Conservation (phyloP, 2,329 filamentous ascomycete species). For the Ceratocystis albifundus region DNA sequence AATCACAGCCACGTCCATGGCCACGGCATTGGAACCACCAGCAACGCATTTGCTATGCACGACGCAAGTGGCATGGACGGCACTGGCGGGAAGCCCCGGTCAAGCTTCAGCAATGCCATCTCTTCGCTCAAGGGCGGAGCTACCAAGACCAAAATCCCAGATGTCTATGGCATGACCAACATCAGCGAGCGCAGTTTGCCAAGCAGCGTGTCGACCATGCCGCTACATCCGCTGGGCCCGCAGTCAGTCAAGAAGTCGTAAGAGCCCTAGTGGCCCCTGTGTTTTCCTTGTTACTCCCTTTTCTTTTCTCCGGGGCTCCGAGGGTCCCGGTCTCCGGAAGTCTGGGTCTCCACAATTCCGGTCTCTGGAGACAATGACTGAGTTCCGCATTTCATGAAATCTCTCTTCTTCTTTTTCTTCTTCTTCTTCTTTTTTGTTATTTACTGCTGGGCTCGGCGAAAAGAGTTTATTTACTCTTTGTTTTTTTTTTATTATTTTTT, state of each 20-base stretch:
- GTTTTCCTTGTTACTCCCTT: background rate
- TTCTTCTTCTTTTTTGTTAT: too few relatives aligned
- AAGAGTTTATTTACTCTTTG: too few relatives aligned
- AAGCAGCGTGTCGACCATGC: conserved; percentile 21
- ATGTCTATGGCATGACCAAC: conserved; percentile 23
- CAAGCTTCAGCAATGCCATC: conserved; percentile 17
- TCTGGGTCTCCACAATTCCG: too few relatives aligned
- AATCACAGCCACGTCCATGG: background rate
- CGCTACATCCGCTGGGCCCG: conserved; percentile 16
- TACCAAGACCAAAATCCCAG: conserved; percentile 18
- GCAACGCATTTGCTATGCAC: conserved; percentile 14
- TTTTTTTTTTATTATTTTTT: too few relatives aligned
- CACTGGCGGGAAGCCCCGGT: conserved; percentile 16
- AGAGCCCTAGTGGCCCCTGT: background rate
- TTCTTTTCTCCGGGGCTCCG: background rate
- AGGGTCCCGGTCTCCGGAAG: background rate
- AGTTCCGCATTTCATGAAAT: too few relatives aligned
- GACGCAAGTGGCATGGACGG: background rate
- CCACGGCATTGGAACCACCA: conserved; percentile 14
- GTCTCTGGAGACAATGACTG: too few relatives aligned
- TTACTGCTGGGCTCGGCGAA: too few relatives aligned
- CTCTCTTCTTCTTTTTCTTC: too few relatives aligned
- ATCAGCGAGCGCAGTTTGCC: conserved; percentile 20
- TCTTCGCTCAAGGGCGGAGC: conserved; percentile 10
- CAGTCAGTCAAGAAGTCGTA: conserved; percentile 18